Percentiles rank a stretch among this genome's conserved stretches.
phyloP scores from a whole-genome alignment of 2,329 filamentous ascomycete genomes.

The Colletotrichum tofieldiae region DNA sequence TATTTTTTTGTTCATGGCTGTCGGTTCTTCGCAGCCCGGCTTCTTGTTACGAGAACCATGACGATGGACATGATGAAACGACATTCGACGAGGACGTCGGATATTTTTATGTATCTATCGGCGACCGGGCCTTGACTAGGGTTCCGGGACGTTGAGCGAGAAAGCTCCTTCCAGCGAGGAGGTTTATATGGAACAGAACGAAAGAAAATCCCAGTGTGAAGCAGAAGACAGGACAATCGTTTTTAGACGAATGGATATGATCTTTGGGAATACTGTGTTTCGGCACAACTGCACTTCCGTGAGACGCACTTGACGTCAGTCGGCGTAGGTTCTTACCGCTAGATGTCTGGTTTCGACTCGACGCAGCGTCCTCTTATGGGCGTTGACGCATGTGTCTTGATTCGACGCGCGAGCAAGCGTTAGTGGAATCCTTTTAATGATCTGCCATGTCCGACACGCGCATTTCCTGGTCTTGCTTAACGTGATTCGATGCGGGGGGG shows the following conservation, averaged over 20 bases:
- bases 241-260: constrained; percentile 33
- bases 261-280: constrained; percentile 4
- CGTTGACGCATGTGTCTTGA: not conserved
- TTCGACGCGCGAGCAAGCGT: not conserved
- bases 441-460: not conserved
- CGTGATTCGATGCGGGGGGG: not conserved
- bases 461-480: not conserved
- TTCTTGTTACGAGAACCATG: constrained; percentile 36
- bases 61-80: constrained; percentile 42
- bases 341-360: not conserved
- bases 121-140: constrained; percentile 20
- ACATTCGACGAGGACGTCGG: constrained; percentile 34
- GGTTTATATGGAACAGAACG: not conserved
- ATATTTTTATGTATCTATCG: constrained; percentile 27
- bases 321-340: not conserved
- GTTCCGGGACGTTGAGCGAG: constrained; percentile 14
- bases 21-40: constrained; percentile 17
- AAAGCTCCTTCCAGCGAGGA: constrained; percentile 9
- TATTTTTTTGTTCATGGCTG: constrained; percentile 23
- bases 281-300: constrained; percentile 10
- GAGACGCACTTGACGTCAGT: constrained; percentile 13
- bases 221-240: constrained; percentile 19
- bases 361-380: not conserved
- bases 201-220: not conserved
- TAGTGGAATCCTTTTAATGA: not conserved